phyloP scores from a whole-genome alignment of 2,329 filamentous ascomycete genomes.

The Lachnellula arida region DNA sequence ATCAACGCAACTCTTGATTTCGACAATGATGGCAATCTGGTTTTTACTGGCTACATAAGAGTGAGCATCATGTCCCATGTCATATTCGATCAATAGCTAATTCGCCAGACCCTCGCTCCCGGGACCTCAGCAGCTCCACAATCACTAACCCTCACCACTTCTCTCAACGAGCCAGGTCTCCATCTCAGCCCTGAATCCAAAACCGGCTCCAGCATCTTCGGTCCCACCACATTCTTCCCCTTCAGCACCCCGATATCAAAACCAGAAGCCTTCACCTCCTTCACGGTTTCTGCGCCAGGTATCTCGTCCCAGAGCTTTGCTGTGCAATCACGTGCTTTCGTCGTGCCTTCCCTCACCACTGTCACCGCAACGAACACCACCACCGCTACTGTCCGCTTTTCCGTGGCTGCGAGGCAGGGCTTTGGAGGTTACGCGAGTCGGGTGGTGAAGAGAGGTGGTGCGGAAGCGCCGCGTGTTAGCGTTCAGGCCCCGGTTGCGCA shows the following conservation, averaged over 20 bases:
- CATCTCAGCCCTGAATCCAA: constrained; percentile 8
- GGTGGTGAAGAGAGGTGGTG: neutral
- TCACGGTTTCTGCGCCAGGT: constrained; percentile 4
- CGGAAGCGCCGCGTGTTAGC: neutral
- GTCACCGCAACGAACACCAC: neutral
- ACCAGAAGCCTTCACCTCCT: constrained; percentile 9
- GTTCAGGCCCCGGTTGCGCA: constrained; percentile 16
- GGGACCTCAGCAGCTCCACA: neutral
- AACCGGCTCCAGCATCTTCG: constrained; percentile 15
- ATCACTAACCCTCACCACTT: constrained; percentile 1
- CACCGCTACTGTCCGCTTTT: constrained; percentile 10
- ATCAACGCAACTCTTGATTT: constrained; percentile 35
- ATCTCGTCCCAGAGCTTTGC: constrained; percentile 9
- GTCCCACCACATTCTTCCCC: constrained; percentile 17
- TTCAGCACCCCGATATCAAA: constrained; percentile 11
- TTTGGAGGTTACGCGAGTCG: neutral
- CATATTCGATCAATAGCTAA: neutral
- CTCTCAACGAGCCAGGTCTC: neutral
- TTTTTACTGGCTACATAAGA: constrained; percentile 19
- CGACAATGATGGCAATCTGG: constrained; percentile 7
- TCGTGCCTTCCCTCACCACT: constrained; percentile 13
- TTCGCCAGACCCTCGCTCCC: constrained; percentile 7
- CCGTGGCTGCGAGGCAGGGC: constrained; percentile 1
- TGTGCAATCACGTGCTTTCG: constrained; percentile 9
- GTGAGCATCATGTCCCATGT: constrained; percentile 6